Conservation (phyloP, 306 rosid species). For the Pyrus bretschneideri region DNA sequence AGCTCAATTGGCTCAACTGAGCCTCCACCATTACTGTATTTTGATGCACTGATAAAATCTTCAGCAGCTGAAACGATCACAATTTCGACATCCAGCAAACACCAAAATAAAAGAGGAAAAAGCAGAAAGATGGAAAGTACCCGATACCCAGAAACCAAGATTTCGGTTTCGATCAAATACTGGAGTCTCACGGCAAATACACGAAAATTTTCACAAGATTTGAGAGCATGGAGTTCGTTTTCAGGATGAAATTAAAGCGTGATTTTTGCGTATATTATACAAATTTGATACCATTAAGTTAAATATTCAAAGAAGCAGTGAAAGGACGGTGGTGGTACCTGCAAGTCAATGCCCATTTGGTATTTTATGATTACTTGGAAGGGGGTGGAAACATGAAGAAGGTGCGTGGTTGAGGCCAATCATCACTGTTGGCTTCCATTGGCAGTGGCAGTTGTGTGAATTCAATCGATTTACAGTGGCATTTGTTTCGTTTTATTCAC, state of each 20-base stretch:
- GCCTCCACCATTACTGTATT: background rate
- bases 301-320: background rate
- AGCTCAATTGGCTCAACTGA: conserved; percentile 15
- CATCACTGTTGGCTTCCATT: background rate
- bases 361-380: background rate
- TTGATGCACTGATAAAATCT: conserved; percentile 4
- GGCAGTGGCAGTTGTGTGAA: background rate
- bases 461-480: background rate
- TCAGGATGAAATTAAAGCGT: background rate
- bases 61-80: conserved; percentile 15
- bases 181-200: conserved; percentile 4
- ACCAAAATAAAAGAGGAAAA: background rate
- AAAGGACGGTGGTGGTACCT: background rate
- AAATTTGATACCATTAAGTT: background rate
- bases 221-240: background rate
- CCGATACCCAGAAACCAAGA: background rate
- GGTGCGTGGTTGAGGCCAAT: conserved; percentile 1
- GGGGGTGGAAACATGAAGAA: background rate
- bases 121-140: background rate
- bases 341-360: conserved; percentile 14
- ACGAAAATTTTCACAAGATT: background rate
- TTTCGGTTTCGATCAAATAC: conserved; percentile 2
- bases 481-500: background rate
- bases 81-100: conserved; percentile 1
- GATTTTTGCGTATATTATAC: background rate